Conservation (phyloP, 495 filamentous ascomycete species). For the Usnea hakonensis region DNA sequence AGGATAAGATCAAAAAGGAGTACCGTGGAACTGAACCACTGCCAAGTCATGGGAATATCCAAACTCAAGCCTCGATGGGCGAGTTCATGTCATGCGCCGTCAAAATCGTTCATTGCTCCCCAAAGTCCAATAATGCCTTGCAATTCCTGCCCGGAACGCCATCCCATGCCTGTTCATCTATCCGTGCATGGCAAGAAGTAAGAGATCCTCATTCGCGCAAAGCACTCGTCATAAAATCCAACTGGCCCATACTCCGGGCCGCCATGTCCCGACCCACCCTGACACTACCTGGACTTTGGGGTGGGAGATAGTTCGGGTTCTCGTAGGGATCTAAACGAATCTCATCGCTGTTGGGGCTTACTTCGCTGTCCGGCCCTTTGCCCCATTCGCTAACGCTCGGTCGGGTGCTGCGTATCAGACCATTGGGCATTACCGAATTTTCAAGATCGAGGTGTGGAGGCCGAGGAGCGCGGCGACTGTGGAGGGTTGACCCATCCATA, state of each 20-base stretch:
- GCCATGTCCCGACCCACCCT: constrained; percentile 19
- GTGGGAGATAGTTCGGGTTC: not conserved
- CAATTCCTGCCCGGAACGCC: constrained; percentile 1
- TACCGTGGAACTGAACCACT: not conserved
- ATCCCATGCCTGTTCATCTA: not conserved
- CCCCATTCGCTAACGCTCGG: constrained; percentile 28
- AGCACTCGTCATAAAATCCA: constrained; percentile 28
- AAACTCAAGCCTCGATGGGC: constrained; percentile 12
- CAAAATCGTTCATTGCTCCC: not conserved
- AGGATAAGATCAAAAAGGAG: not conserved
- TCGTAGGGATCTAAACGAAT: constrained; percentile 24
- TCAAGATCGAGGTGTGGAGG: constrained; percentile 23
- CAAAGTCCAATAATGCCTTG: not conserved
- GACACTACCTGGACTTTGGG: constrained; percentile 20
- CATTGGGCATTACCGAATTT: constrained; percentile 17
- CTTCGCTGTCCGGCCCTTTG: constrained; percentile 25
- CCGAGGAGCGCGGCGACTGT: constrained; percentile 17
- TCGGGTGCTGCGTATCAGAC: constrained; percentile 22
- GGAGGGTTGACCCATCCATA: not conserved
- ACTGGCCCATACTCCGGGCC: constrained; percentile 16
- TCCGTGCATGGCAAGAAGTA: not conserved
- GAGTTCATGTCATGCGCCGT: not conserved
- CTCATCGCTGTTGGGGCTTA: constrained; percentile 22
- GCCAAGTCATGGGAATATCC: not conserved
- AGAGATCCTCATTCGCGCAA: constrained; percentile 16